These are phyloP conservation scores for Boletellus ananiceps DNA, from an alignment of 768 basidiomycete species.

Conservation along the genomic window DNA sequence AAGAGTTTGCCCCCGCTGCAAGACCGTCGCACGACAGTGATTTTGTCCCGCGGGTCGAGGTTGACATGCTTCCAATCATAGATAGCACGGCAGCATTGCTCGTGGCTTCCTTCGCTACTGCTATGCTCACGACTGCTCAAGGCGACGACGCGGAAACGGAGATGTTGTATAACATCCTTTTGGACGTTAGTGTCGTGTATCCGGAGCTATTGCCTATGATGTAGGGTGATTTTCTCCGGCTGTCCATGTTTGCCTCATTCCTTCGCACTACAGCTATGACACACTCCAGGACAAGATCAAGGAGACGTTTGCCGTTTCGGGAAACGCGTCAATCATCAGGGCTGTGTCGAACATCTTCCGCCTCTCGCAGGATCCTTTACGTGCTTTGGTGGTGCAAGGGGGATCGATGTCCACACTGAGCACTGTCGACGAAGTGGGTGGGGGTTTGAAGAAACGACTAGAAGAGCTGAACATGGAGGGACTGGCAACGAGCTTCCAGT, in stretches of 20 bases:
- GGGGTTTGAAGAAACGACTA: constrained; percentile 48
- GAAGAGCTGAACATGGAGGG: constrained; percentile 74
- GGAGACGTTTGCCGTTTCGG: constrained; percentile 64
- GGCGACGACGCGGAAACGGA: constrained; percentile 80
- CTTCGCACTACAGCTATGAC: constrained; percentile 53
- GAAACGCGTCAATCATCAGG: constrained; percentile 65
- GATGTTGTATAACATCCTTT: constrained; percentile 71
- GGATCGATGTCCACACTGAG: constrained; percentile 63
- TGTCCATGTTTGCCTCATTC: constrained; percentile 6
- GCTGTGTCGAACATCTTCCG: constrained; percentile 75
- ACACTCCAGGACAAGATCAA: constrained; percentile 70
- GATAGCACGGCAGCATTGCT: constrained; percentile 68
- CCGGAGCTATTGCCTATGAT: constrained; percentile 70
- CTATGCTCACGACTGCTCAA: constrained; percentile 70
- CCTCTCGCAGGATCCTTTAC: constrained; percentile 53
- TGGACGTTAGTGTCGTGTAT: constrained; percentile 60
- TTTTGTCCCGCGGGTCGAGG: constrained; percentile 49
- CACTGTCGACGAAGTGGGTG: constrained; percentile 52
- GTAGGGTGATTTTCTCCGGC: constrained; percentile 43
- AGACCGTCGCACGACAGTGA: constrained; percentile 39
- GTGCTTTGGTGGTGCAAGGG: constrained; percentile 35
- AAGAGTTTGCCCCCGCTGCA: constrained; percentile 39
- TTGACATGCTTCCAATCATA: constrained; percentile 54
- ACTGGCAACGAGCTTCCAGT: constrained; percentile 66
- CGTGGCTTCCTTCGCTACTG: constrained; percentile 66